Evolutionary conservation across 1,284 basidiomycete species (phyloP).

Genomic region (Cryptococcus deneoformans): DNA sequence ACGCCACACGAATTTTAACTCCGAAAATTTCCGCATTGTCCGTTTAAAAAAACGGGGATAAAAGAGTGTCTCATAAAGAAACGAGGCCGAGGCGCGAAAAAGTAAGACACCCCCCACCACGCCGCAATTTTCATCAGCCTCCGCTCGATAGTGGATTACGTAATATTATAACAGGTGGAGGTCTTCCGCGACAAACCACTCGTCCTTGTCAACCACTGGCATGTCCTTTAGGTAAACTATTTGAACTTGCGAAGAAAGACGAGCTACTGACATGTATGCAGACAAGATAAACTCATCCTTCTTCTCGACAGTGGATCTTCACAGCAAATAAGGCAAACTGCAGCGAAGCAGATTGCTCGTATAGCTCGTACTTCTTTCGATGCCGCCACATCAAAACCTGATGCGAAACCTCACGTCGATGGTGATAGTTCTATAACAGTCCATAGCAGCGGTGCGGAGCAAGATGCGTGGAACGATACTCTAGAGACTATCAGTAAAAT

Average conservation of each 20-base stretch:
- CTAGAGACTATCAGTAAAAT: conserved; percentile 45
- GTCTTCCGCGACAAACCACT: conserved; percentile 9
- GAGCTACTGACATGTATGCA: conserved; percentile 5
- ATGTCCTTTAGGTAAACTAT: background rate
- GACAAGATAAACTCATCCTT: conserved; percentile 48
- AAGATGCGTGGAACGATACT: conserved; percentile 48
- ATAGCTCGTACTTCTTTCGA: conserved; percentile 41
- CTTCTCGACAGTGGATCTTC: conserved; percentile 50
- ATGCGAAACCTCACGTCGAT: conserved; percentile 8
- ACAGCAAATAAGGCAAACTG: conserved; percentile 44
- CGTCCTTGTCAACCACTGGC: background rate
- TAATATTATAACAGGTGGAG: conserved; percentile 15
- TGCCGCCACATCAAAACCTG: background rate
- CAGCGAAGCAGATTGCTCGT: conserved; percentile 48
- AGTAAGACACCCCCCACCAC: conserved; percentile 3
- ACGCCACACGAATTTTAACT: background rate
- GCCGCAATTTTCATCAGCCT: background rate
- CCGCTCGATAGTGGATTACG: background rate
- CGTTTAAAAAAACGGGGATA: conserved; percentile 1
- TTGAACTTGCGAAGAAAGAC: background rate
- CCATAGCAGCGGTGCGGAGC: conserved; percentile 17
- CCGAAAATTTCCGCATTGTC: background rate
- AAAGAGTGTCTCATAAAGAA: conserved; percentile 1
- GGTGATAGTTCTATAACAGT: conserved; percentile 10
- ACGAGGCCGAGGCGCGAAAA: conserved; percentile 1